These are phyloP conservation scores for Santalum album DNA, from an alignment of 164 flowering plant genomes.

Conservation along the genomic window DNA sequence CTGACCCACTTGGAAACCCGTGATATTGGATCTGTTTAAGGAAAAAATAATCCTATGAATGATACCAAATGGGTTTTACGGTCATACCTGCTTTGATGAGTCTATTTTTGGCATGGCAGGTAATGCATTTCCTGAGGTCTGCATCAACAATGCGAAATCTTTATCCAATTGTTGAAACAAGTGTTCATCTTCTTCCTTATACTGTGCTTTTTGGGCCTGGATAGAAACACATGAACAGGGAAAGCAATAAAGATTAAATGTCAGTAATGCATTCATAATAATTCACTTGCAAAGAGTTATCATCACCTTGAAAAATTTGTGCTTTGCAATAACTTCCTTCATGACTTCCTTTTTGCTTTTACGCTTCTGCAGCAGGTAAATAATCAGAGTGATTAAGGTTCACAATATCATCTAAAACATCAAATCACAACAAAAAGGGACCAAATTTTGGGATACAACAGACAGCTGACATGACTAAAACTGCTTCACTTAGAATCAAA, in stretches of 20 bases:
- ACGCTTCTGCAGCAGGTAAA: conserved; percentile 41
- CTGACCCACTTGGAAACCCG: too few species aligned
- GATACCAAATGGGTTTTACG: too few species aligned
- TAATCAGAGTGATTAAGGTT: background rate
- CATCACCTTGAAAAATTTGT: conserved; percentile 75
- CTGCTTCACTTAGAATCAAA: too few species aligned
- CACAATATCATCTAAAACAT: background rate
- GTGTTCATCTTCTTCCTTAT: conserved; percentile 75
- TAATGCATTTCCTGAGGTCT: conserved; percentile 37
- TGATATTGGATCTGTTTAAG: too few species aligned
- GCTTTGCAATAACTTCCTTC: conserved; percentile 75
- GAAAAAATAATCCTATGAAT: too few species aligned
- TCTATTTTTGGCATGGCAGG: conserved; percentile 11
- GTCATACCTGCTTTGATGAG: conserved; percentile 30
- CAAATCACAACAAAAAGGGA: background rate
- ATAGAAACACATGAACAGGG: background rate
- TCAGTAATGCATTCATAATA: background rate
- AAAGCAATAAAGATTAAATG: too few species aligned
- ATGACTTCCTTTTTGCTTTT: conserved; percentile 85
- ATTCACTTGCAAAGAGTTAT: too few species aligned
- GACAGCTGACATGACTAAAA: too few species aligned
- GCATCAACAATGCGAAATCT: conserved; percentile 51
- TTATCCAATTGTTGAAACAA: conserved; percentile 68
- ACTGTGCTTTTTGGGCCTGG: conserved; percentile 79
- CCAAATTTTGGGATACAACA: background rate